Conservation (phyloP, 495 filamentous ascomycete genomes). For the Astrothelium macrocarpum region DNA sequence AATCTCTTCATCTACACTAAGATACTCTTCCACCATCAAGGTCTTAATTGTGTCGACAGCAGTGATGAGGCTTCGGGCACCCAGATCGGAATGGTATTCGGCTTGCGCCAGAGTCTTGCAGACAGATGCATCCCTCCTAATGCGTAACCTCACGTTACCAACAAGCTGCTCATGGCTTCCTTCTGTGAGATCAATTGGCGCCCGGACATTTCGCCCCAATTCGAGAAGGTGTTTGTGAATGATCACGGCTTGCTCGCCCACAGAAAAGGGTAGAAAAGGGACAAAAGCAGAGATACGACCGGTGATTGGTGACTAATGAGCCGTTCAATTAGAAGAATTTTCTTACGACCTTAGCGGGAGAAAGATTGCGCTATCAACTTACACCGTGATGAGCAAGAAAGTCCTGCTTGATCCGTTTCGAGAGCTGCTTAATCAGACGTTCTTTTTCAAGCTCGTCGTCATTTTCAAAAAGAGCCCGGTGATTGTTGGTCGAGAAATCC, state of each 20-base stretch:
- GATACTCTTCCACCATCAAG: constrained; percentile 22
- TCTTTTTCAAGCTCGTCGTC: background rate
- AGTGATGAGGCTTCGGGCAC: constrained; percentile 1
- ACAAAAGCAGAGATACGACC: constrained; percentile 2
- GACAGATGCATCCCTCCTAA: background rate
- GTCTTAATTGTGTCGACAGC: constrained; percentile 18
- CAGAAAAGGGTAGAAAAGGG: background rate
- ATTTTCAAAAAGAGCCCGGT: background rate
- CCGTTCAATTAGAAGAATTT: background rate
- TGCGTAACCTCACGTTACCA: background rate
- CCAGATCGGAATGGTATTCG: background rate
- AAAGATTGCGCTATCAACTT: background rate
- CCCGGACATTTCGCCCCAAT: background rate
- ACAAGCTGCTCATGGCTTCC: background rate
- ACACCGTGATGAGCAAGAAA: background rate
- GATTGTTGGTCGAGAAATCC: background rate
- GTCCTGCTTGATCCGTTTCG: background rate
- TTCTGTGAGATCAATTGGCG: background rate
- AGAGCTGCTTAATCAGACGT: background rate
- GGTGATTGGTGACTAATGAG: background rate
- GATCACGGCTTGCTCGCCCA: constrained; percentile 6
- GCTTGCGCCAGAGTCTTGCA: background rate
- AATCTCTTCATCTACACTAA: constrained; percentile 29
- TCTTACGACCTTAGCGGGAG: background rate
- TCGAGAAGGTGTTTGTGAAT: constrained; percentile 7